Base-by-base conservation (phyloP, 371 early-diverging fungal genomes). In the Mortierella sp. region DNA sequence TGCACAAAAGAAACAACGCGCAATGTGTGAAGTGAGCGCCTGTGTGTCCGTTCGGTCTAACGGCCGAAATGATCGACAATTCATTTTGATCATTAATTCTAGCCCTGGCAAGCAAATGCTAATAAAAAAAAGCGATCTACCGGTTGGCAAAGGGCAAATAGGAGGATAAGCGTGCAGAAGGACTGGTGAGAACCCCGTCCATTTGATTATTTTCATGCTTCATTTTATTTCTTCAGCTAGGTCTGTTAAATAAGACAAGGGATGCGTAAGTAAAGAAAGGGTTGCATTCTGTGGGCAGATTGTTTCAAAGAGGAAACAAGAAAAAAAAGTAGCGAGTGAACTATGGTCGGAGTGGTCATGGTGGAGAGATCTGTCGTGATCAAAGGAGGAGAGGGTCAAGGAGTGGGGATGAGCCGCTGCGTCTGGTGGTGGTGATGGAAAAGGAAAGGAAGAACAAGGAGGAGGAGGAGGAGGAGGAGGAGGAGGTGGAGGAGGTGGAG, bases 241-340 rank as follows among this genome's bases (percentile, higher is more conserved):
- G 48, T 54, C 28, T 57, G 28, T 4, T 31, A 5, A 31, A 13
- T 19, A 11, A 21, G 19, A 37, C 9, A 3, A 71, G 34, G 71
- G 46, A 44, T 40, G 28, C 1, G 37, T 5, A 11, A n/a, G n/a
- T 21, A 14, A n/a, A 37, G 21, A 10, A 5, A 24, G 50, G 34
- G 34, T 31, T 28, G 14, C 13, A 28, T 34, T 19, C 37, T 55
- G 57, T n/a, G 14, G 26, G 28, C 31, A 59, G 48, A 13, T 46
- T 59, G 59, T 59, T 59, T 59, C 59, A 59, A 59, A 5, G 59
- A 59, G 59, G 26, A 28, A 57, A 34, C 14, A 59, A 59, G 28
- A 57, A 31, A 28, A 57, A 61, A 61, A 19, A 4, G 53, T 21
- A 21, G 53, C 5, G 16, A 53, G 53, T 21, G 24, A 34, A 50